Conservation (phyloP, 345 rosid species). For the Psidium guajava region DNA sequence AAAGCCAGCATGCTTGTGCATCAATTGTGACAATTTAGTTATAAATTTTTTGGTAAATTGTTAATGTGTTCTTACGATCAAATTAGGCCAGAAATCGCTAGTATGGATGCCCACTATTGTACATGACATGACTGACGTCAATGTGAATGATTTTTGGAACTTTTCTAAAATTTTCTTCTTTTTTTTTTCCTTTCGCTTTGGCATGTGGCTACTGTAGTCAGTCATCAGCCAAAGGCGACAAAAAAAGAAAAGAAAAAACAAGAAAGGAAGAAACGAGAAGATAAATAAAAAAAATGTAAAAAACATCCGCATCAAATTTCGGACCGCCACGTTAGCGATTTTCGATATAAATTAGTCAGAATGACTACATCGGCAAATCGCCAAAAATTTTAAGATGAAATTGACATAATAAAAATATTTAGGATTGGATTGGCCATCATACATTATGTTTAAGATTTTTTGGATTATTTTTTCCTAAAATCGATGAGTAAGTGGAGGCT, state of each 20-base stretch:
- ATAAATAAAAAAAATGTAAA: not conserved
- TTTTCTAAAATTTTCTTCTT: too few relatives aligned
- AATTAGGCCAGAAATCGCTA: too few relatives aligned
- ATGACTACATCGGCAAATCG: not conserved
- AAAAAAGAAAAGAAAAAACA: not conserved
- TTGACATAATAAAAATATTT: too few relatives aligned
- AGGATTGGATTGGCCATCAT: too few relatives aligned
- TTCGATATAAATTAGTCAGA: not conserved
- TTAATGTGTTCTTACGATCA: too few relatives aligned
- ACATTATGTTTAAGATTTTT: not conserved
- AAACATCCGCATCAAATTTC: fast-evolving
- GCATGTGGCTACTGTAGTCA: not conserved
- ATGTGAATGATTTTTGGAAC: too few relatives aligned
- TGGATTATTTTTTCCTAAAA: not conserved
- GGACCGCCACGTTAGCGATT: fast-evolving
- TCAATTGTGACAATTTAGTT: too few relatives aligned
- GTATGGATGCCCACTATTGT: too few relatives aligned
- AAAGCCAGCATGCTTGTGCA: not conserved
- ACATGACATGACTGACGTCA: too few relatives aligned
- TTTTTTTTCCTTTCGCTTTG: too few relatives aligned
- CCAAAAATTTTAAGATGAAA: not conserved
- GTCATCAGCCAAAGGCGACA: fast-evolving
- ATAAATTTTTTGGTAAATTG: too few relatives aligned
- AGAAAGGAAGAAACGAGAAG: not conserved
- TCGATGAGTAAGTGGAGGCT: not conserved